Percentiles rank a stretch among this genome's conserved stretches.
Evolutionary conservation across 495 filamentous ascomycete species (phyloP).

Genomic region (Glonium stellatum): DNA sequence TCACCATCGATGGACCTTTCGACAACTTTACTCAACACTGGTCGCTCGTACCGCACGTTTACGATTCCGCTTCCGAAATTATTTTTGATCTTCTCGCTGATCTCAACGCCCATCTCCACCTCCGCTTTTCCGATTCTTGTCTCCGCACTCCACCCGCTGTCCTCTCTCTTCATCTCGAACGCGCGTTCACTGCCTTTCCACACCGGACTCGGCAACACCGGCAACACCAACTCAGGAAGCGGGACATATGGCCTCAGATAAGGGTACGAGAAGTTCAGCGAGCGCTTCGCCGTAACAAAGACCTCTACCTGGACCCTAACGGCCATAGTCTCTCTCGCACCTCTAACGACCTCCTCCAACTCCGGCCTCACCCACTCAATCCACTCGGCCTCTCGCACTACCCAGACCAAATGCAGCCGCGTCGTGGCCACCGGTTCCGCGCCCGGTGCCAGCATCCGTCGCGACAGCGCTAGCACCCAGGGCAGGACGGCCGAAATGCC

Average conservation of each 20-base stretch:
- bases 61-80: background rate
- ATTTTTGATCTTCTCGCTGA: background rate
- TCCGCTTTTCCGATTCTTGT: background rate
- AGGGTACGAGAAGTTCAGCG: no score
- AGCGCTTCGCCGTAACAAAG: background rate
- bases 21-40: conserved; percentile 4
- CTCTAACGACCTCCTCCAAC: background rate
- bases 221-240: background rate
- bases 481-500: conserved; percentile 11
- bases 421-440: background rate
- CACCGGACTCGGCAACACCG: background rate
- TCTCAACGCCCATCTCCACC: background rate
- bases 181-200: background rate
- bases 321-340: background rate
- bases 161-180: background rate
- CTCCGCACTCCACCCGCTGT: background rate
- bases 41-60: conserved; percentile 8
- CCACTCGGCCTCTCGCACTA: no score
- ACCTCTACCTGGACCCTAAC: background rate
- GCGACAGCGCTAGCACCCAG: conserved; percentile 3
- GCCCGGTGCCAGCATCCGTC: background rate
- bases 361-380: no score
- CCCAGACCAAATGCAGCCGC: background rate
- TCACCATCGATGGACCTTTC: conserved; percentile 8
- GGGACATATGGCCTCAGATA: no score